phyloP scores from a whole-genome alignment of 805 yeast genomes.

The Cyberlindnera bimundalis region DNA sequence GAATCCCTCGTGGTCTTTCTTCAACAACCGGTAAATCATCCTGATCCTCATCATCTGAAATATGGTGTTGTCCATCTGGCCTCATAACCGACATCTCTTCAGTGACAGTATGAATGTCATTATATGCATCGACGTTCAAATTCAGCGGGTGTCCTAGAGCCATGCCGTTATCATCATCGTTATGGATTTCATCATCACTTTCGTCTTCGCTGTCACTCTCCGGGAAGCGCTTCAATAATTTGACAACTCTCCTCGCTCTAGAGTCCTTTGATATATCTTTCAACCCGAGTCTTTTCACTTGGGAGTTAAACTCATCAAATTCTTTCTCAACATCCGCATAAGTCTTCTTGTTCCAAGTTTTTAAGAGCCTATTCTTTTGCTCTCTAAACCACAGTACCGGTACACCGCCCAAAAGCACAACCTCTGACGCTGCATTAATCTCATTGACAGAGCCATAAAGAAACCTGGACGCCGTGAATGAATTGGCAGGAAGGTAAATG shows the following conservation, averaged over 20 bases:
- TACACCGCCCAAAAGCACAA: conserved; percentile 51
- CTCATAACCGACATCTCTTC: neutral
- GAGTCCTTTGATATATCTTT: conserved; percentile 5
- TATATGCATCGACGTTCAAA: neutral
- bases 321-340: conserved; percentile 6
- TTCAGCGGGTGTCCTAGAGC: neutral
- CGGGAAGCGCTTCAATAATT: conserved; percentile 9
- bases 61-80: neutral
- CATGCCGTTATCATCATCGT: neutral
- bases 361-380: conserved; percentile 28
- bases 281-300: conserved; percentile 8
- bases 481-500: conserved; percentile 22
- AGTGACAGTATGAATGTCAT: neutral
- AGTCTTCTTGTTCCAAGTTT: conserved; percentile 14
- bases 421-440: conserved; percentile 45
- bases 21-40: neutral
- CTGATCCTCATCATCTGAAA: neutral
- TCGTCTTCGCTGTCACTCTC: conserved; percentile 4
- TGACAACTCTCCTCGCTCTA: conserved; percentile 2
- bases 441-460: conserved; percentile 48
- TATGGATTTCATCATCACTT: conserved; percentile 4
- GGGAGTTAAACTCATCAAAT: conserved; percentile 5
- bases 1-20: no score
- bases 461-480: conserved; percentile 62
- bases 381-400: conserved; percentile 55